phyloP scores from a whole-genome alignment of 345 rosid genomes.

The Clarkia xantiana region DNA sequence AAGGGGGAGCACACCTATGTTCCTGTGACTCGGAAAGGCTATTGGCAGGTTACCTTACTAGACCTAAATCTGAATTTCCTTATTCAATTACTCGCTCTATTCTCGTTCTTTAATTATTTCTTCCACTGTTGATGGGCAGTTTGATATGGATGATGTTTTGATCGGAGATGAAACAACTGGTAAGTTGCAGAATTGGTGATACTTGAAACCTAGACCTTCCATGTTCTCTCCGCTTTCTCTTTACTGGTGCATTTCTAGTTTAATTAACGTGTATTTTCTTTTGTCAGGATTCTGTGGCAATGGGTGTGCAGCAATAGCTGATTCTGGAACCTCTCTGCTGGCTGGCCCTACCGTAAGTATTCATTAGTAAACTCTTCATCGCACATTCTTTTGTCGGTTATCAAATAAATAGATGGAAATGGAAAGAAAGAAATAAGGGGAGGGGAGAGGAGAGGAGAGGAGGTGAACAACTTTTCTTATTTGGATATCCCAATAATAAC shows the following conservation, averaged over 20 bases:
- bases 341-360: constrained; percentile 73
- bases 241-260: constrained; percentile 2
- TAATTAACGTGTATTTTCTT: constrained; percentile 2
- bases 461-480: no score
- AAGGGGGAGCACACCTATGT: constrained; percentile 83
- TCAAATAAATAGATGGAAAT: no score
- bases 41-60: constrained; percentile 60
- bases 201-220: background rate
- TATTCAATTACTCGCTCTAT: background rate
- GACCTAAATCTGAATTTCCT: background rate
- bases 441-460: no score
- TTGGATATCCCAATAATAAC: no score
- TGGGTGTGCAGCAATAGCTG: constrained; percentile 79
- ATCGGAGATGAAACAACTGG: constrained; percentile 73
- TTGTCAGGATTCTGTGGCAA: constrained; percentile 43
- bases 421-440: no score
- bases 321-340: constrained; percentile 83
- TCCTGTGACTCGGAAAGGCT: constrained; percentile 79
- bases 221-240: constrained; percentile 1
- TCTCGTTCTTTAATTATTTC: constrained; percentile 5
- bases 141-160: constrained; percentile 77
- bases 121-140: constrained; percentile 20
- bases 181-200: constrained; percentile 10
- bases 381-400: no score
- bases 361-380: background rate